These are phyloP conservation scores for Cucumis melo DNA, from an alignment of 306 rosid genomes.

Conservation along the genomic window DNA sequence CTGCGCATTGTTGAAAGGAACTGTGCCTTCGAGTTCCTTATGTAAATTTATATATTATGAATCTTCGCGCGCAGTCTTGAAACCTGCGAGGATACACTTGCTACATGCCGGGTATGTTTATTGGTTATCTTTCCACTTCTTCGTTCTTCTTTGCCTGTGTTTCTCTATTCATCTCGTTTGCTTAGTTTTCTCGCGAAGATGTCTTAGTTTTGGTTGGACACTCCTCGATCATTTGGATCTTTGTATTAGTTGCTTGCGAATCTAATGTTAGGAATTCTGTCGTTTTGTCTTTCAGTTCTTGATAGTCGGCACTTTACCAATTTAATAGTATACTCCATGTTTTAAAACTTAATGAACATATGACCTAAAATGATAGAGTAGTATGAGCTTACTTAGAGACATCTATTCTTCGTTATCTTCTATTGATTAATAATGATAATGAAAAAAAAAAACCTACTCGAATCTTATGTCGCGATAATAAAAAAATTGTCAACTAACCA, in stretches of 20 bases:
- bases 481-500: neutral
- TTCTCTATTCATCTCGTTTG: neutral
- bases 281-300: neutral
- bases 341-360: neutral
- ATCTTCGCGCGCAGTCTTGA: constrained; percentile 58
- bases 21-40: constrained; percentile 4
- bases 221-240: neutral
- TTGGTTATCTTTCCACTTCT: neutral
- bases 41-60: neutral
- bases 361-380: neutral
- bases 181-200: neutral
- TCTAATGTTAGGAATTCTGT: neutral
- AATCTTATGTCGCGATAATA: neutral
- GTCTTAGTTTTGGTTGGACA: neutral
- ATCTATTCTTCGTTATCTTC: neutral
- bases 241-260: neutral
- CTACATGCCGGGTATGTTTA: constrained; percentile 53
- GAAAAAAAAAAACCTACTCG: neutral
- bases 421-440: neutral
- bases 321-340: neutral
- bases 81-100: constrained; percentile 51
- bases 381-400: neutral
- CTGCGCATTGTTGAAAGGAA: neutral
- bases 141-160: neutral
- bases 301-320: neutral